These are phyloP conservation scores for Lentinula raphanica DNA, from an alignment of 768 basidiomycete genomes.

Conservation along the genomic window DNA sequence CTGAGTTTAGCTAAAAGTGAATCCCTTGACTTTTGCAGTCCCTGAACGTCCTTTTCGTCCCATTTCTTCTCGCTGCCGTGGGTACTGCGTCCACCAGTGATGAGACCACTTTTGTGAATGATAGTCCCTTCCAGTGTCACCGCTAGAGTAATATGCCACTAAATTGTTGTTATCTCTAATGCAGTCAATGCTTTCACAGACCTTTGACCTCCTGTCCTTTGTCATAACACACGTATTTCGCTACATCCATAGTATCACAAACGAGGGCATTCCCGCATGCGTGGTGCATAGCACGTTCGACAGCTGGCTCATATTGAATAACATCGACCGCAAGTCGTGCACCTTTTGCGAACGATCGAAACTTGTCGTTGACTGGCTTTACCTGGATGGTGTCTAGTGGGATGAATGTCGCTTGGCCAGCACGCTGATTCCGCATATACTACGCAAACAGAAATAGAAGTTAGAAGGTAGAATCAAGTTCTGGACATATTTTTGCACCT, in stretches of 20 bases:
- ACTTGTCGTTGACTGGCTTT: conserved; percentile 91
- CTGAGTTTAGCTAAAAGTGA: conserved; percentile 66
- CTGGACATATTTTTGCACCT: conserved; percentile 42
- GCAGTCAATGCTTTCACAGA: conserved; percentile 21
- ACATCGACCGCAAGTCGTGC: conserved; percentile 84
- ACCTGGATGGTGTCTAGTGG: conserved; percentile 97
- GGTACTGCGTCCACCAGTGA: conserved; percentile 89
- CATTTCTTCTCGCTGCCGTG: conserved; percentile 79
- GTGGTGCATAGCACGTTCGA: conserved; percentile 94
- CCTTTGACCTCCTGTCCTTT: conserved; percentile 97
- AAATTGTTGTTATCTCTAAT: background rate
- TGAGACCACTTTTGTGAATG: conserved; percentile 95
- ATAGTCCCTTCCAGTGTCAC: conserved; percentile 96
- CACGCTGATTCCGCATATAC: conserved; percentile 94
- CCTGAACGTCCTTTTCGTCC: conserved; percentile 91
- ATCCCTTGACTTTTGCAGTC: conserved; percentile 66
- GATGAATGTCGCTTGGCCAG: conserved; percentile 95
- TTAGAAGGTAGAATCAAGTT: background rate
- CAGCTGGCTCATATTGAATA: conserved; percentile 73
- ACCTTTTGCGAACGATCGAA: conserved; percentile 85
- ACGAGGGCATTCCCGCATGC: conserved; percentile 94
- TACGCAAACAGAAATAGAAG: conserved; percentile 22
- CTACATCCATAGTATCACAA: conserved; percentile 94
- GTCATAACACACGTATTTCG: conserved; percentile 86
- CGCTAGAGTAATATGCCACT: conserved; percentile 38